Percentiles rank a stretch among this genome's conserved stretches.
phyloP scores from a whole-genome alignment of 2,329 filamentous ascomycete species.

The Aaosphaeria pasadenensis region DNA sequence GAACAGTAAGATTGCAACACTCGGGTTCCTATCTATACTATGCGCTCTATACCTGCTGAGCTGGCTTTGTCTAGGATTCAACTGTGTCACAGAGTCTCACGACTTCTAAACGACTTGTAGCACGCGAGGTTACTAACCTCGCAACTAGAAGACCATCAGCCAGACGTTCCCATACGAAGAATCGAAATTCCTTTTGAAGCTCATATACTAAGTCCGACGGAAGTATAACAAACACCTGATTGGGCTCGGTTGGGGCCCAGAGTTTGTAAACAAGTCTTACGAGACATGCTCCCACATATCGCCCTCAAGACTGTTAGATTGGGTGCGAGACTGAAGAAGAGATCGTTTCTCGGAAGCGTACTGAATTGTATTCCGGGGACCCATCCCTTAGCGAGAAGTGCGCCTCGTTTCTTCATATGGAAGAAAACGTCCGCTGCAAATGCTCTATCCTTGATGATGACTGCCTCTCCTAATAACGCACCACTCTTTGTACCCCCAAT shows the following conservation, averaged over 20 bases:
- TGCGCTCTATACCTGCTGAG: too few relatives aligned
- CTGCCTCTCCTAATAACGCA: constrained; percentile 5
- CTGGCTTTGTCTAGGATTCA: too few relatives aligned
- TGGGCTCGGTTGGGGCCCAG: not conserved
- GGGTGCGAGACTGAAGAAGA: not conserved
- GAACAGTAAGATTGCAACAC: too few relatives aligned
- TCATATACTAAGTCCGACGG: not conserved
- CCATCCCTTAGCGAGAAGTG: constrained; percentile 2
- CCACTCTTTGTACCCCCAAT: constrained; percentile 7
- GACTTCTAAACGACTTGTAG: not conserved
- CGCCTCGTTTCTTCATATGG: constrained; percentile 3
- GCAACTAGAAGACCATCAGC: not conserved
- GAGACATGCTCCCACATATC: too few relatives aligned
- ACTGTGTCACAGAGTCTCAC: too few relatives aligned
- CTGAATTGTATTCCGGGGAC: not conserved
- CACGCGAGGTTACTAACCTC: not conserved
- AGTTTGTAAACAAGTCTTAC: too few relatives aligned
- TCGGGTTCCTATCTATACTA: too few relatives aligned
- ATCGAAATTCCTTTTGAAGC: not conserved
- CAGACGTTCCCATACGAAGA: not conserved
- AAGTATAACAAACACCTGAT: not conserved
- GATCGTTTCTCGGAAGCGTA: not conserved
- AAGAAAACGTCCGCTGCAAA: constrained; percentile 1
- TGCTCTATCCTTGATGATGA: constrained; percentile 2
- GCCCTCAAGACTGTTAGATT: not conserved